These are phyloP conservation scores for Pleurozium schreberi DNA, from an alignment of 225 moss, liverwort and hornwort genomes.

Conservation along the genomic window DNA sequence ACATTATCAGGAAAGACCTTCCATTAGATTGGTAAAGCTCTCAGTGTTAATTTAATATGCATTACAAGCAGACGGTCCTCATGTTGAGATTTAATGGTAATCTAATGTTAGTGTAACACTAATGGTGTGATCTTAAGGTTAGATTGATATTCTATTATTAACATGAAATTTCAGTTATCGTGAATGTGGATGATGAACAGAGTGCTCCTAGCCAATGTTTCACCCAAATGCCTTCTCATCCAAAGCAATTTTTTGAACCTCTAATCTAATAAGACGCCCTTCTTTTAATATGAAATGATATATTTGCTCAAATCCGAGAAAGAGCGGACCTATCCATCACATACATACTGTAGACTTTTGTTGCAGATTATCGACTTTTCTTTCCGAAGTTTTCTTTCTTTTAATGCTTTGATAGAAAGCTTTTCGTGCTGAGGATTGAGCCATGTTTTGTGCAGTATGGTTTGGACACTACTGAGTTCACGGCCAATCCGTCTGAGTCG, in stretches of 20 bases:
- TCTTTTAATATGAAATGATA: no score
- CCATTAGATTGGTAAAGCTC: not conserved
- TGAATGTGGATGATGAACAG: not conserved
- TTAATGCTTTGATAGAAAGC: not conserved
- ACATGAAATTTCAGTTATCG: no score
- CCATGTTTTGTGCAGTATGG: constrained; percentile 48
- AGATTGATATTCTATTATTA: not conserved
- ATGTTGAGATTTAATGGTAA: not conserved
- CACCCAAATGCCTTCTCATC: not conserved
- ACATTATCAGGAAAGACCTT: not conserved
- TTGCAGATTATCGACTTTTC: not conserved
- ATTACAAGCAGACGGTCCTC: not conserved
- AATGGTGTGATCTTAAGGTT: not conserved
- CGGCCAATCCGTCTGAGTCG: constrained; percentile 64
- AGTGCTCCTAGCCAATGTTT: not conserved
- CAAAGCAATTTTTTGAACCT: not conserved
- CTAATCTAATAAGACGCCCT: not conserved
- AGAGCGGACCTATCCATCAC: not conserved
- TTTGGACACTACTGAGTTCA: constrained; percentile 74
- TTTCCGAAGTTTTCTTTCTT: not conserved
- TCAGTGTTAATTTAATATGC: not conserved
- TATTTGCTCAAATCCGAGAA: not conserved
- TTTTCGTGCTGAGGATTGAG: not conserved
- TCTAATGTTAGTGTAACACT: not conserved
- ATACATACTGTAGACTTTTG: not conserved